Base-by-base conservation (phyloP, 805 yeast species). In the Wickerhamomyces silvicola region DNA sequence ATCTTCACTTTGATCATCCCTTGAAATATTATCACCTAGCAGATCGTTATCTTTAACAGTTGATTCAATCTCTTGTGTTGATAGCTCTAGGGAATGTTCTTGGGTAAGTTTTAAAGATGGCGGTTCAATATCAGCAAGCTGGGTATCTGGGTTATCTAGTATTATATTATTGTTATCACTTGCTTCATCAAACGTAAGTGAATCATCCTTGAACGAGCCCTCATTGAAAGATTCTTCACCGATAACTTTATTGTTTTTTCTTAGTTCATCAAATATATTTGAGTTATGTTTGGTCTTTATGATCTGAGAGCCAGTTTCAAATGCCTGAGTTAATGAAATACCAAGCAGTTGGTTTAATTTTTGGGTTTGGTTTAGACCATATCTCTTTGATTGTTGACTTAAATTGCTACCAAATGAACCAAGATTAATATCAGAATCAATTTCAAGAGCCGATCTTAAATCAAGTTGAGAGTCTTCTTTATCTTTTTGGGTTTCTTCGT, bases 331-430 rank as follows among this genome's bases (percentile, higher is more conserved):
- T 38, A 47, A 27, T n/a, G 48, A 37, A 7, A 45, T 29, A 10
- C 39, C 41, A 4, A 40, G 29, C 21, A 36, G 26, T 7, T 34
- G 32, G 18, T 39, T 40, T 11, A 42, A 19, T 20, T 24, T 29
- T 24, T 41, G 48, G 4, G 45, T 32, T 11, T 32, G 31, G 11
- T 30, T 30, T 4, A 20, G 5, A 6, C 26, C 38, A 25, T 32
- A 36, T 7, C 33, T 30, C n/a, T n/a, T 25, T 18, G 24, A 18
- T 18, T 5, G n/a, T 28, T 41, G 48, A 7, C 41, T 35, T 17
- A 43, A 16, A 28, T 46, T 48, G 17, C 53, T 50, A 14, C 52
- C 53, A 35, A 45, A 47, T 14, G 34, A 42, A n/a, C 52, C 53
- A 10, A 45, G 25, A 15, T 47, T 33, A 16, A 40, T 43, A 13